Evolutionary conservation across 139 green algal genomes (phyloP).

Genomic region (Spirogloea muscicola): DNA sequence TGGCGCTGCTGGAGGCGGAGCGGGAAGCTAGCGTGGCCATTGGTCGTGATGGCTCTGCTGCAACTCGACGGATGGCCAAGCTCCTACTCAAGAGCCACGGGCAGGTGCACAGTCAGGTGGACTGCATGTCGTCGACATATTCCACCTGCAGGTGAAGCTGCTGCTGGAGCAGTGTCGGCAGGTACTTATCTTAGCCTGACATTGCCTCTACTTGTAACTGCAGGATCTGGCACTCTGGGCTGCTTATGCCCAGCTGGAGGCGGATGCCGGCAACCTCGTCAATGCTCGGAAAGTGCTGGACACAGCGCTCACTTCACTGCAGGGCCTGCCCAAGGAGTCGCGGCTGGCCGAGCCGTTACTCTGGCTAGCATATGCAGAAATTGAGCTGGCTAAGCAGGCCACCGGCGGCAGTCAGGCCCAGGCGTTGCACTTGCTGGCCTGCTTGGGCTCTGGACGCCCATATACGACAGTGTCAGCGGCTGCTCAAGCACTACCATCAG

Average conservation of each 20-base stretch:
- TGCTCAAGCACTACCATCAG: too few relatives aligned
- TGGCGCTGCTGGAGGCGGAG: slow-evolving; percentile 22
- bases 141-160: background rate
- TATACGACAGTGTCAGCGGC: too few relatives aligned
- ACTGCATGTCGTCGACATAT: too few relatives aligned
- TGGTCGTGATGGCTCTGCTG: background rate
- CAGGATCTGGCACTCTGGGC: slow-evolving; percentile 38
- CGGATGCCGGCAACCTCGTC: slow-evolving; percentile 9
- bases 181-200: background rate
- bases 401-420: background rate
- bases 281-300: slow-evolving; percentile 27
- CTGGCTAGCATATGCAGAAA: slow-evolving; percentile 29
- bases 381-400: background rate
- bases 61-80: background rate
- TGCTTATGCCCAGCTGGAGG: slow-evolving; percentile 24
- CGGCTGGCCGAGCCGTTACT: slow-evolving; percentile 5
- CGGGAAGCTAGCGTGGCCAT: background rate
- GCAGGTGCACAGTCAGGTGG: too few relatives aligned
- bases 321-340: slow-evolving; percentile 11
- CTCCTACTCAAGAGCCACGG: slow-evolving; percentile 10
- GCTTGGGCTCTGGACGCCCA: background rate
- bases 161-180: slow-evolving; percentile 9
- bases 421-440: slow-evolving; percentile 15
- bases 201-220: background rate
- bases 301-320: slow-evolving; percentile 6